These are phyloP conservation scores for Suhomyces choctaworum DNA, from an alignment of 1,139 yeast genomes.

Conservation along the genomic window DNA sequence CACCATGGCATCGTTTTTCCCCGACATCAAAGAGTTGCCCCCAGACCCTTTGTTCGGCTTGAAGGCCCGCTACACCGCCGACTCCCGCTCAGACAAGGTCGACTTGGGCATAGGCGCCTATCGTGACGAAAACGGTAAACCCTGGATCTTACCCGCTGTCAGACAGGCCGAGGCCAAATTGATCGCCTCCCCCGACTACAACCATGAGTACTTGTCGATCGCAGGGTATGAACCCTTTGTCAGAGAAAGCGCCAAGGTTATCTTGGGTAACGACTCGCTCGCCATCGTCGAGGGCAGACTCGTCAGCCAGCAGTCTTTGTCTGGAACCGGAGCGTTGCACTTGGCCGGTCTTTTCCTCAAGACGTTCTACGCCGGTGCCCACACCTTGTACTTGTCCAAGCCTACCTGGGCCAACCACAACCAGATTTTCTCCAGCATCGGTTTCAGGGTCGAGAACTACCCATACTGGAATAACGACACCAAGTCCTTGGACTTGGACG, in stretches of 20 bases:
- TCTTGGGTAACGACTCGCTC: constrained; percentile 65
- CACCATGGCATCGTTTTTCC: constrained; percentile 39
- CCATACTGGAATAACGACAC: constrained; percentile 73
- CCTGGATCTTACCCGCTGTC: constrained; percentile 92
- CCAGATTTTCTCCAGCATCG: constrained; percentile 69
- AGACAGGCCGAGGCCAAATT: constrained; percentile 64
- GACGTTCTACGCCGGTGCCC: constrained; percentile 50
- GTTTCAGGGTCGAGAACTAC: constrained; percentile 57
- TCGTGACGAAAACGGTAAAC: constrained; percentile 89
- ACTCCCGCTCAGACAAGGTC: constrained; percentile 67
- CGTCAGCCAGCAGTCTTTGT: constrained; percentile 79
- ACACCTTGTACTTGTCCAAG: constrained; percentile 69
- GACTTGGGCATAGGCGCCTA: constrained; percentile 96
- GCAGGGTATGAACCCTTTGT: constrained; percentile 74
- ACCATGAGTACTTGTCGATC: constrained; percentile 91
- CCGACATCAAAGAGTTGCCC: constrained; percentile 59
- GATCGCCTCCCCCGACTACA: constrained; percentile 54
- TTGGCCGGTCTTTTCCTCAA: constrained; percentile 76
- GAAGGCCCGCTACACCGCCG: constrained; percentile 70
- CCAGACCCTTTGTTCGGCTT: constrained; percentile 84
- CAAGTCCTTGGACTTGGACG: constrained; percentile 66
- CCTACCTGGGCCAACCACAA: constrained; percentile 98
- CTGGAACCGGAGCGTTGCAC: constrained; percentile 97
- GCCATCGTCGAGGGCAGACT: constrained; percentile 57
- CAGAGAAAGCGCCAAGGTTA: constrained; percentile 71